A percentile compares a stretch with the other conserved stretches of the same genome.
phyloP scores from a whole-genome alignment of 352 stramenopile species.

The Phytopythium vexans region DNA sequence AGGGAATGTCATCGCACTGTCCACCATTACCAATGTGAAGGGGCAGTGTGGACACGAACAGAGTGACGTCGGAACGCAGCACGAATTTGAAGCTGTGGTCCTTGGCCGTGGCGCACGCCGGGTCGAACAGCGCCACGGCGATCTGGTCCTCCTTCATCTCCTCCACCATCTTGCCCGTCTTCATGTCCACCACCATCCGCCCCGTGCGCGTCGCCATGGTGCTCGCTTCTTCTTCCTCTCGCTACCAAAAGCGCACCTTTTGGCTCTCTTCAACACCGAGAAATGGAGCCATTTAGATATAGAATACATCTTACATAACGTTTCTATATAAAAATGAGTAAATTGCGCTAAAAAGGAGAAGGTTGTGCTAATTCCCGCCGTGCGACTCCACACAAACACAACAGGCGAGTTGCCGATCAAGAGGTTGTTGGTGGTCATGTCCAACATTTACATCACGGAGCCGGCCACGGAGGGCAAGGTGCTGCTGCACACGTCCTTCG shows the following conservation, averaged over 20 bases:
- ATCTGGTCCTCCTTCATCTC: conserved; percentile 73
- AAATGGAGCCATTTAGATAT: no score
- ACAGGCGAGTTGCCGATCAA: no score
- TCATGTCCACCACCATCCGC: conserved; percentile 44
- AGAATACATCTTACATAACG: no score
- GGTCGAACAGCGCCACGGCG: conserved; percentile 51
- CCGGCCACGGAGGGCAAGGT: conserved; percentile 95
- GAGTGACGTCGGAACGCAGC: conserved; percentile 51
- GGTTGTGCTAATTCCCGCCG: no score
- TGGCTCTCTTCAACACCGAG: no score
- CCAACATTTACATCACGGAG: conserved; percentile 97
- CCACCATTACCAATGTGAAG: not conserved
- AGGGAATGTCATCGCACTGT: not conserved
- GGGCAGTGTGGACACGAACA: conserved; percentile 25
- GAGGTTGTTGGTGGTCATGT: conserved; percentile 65
- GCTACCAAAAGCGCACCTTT: no score
- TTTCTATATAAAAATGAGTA: no score
- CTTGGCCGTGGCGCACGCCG: conserved; percentile 24
- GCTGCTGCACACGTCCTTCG: conserved; percentile 95
- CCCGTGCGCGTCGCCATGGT: conserved; percentile 59
- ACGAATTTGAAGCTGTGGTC: conserved; percentile 46
- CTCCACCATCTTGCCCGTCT: conserved; percentile 59
- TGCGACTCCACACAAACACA: no score
- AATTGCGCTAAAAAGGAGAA: no score
- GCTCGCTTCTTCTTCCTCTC: not conserved